phyloP scores from a whole-genome alignment of 2,329 filamentous ascomycete genomes.

The Thelonectria discophora region DNA sequence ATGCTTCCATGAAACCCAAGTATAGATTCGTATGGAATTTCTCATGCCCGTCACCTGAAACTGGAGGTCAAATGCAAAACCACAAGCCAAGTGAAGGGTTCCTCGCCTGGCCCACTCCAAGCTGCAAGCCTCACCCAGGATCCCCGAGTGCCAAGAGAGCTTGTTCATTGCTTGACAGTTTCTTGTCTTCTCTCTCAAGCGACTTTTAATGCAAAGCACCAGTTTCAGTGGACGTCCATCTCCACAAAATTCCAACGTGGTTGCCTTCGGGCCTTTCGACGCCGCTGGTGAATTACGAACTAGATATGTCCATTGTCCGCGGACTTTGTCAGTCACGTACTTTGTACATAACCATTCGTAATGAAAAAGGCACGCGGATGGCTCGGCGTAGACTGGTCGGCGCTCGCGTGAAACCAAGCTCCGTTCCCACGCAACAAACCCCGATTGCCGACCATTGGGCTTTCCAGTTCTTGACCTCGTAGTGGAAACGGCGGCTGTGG shows the following conservation, averaged over 20 bases:
- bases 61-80: not conserved
- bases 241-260: not conserved
- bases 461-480: not conserved
- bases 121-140: constrained; percentile 3
- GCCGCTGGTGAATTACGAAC: no score
- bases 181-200: constrained; percentile 4
- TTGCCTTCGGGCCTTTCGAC: constrained; percentile 1
- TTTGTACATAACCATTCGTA: not conserved
- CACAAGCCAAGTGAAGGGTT: constrained; percentile 6
- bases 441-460: constrained; percentile 11
- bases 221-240: no score
- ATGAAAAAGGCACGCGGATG: not conserved
- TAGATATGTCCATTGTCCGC: no score
- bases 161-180: constrained; percentile 3
- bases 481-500: constrained; percentile 9
- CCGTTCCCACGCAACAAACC: not conserved
- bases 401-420: not conserved
- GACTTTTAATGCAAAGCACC: constrained; percentile 1
- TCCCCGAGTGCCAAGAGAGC: constrained; percentile 6
- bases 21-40: no score
- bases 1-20: not conserved
- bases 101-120: constrained; percentile 5
- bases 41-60: not conserved
- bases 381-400: constrained; percentile 2
- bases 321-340: no score